Base-by-base conservation (phyloP, 108 stramenopile genomes). In the Fistulifera pelliculosa region DNA sequence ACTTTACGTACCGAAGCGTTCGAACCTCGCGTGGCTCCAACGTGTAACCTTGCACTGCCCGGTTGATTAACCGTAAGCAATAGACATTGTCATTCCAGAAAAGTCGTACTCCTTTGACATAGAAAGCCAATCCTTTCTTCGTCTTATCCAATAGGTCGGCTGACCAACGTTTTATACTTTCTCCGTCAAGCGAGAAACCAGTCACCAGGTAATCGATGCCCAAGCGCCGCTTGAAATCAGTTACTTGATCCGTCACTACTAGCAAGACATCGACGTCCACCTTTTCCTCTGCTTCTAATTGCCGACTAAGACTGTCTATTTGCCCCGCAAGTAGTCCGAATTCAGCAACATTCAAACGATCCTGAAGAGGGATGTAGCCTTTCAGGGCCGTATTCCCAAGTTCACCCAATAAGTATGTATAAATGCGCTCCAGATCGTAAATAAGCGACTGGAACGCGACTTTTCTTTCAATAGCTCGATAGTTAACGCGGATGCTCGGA, bases 1-100 rank as follows among this genome's bases (percentile, higher is more conserved):
- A n/a, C 27, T 26, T 31, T 18, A 59, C 87, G 55, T 70, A 88
- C 79, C 94, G 64, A 49, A 96, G 60, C 22, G 87, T 94, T 18
- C 94, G 86, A 22, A 98, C 97, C 77, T 98, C 97, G 47, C 97
- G 59, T 28, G 97, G 97, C 65, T 94, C 93, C 56, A 98, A 63
- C 0, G 91, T 96, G 44, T 93, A 89, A 8, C 95, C 95, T 58
- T 90, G 86, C 14, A 78, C 67, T 10, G 96, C 96, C 14, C 91
- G 70, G 17, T 54, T 65, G 41, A 98, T 83, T 19, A 98, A 73
- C 35, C 69, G 72, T 16, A 68, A 51, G 42, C 77, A 87, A 66
- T 85, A 98, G 14, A 81, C 58, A 31, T 95, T 49, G 60, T 98
- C 96, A 61, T 77, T 90, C 47, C 64, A 68, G 41, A 98, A 78